These are phyloP conservation scores for Aspergillus persii DNA, from an alignment of 2,329 filamentous ascomycete species.

Conservation along the genomic window DNA sequence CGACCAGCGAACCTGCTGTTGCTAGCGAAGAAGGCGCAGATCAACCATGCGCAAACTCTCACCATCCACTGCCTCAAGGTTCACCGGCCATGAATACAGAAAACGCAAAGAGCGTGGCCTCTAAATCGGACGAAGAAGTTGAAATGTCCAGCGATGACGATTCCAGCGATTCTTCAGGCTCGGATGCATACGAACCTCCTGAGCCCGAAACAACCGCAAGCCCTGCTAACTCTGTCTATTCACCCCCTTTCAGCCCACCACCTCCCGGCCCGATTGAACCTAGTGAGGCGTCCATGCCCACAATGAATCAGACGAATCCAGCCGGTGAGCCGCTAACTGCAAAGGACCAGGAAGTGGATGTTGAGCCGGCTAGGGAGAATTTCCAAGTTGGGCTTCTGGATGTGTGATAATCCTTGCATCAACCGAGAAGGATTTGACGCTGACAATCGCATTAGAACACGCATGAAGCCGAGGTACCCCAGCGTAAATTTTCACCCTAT, in stretches of 20 bases:
- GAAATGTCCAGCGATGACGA: constrained; percentile 12
- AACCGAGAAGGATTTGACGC: constrained; percentile 17
- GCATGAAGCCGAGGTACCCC: constrained; percentile 14
- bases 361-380: constrained; percentile 20
- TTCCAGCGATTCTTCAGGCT: constrained; percentile 34
- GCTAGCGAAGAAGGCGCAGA: constrained; percentile 7
- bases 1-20: neutral
- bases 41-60: neutral
- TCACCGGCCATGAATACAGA: constrained; percentile 3
- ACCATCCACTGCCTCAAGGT: constrained; percentile 10
- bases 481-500: constrained; percentile 62
- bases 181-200: constrained; percentile 59
- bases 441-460: constrained; percentile 30
- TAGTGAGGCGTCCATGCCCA: constrained; percentile 20
- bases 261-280: constrained; percentile 33
- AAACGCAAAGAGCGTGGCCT: constrained; percentile 3
- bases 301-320: constrained; percentile 18
- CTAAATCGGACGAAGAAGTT: constrained; percentile 5
- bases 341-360: constrained; percentile 27
- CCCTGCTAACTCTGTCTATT: constrained; percentile 30
- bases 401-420: constrained; percentile 29
- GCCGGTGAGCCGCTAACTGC: constrained; percentile 33
- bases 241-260: constrained; percentile 45
- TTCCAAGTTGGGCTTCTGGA: constrained; percentile 30
- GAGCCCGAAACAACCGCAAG: constrained; percentile 34